Evolutionary conservation across 2,329 filamentous ascomycete species (phyloP), one percentile per base, ranked within the genome.

Genomic region (Trichoderma koningiopsis): DNA sequence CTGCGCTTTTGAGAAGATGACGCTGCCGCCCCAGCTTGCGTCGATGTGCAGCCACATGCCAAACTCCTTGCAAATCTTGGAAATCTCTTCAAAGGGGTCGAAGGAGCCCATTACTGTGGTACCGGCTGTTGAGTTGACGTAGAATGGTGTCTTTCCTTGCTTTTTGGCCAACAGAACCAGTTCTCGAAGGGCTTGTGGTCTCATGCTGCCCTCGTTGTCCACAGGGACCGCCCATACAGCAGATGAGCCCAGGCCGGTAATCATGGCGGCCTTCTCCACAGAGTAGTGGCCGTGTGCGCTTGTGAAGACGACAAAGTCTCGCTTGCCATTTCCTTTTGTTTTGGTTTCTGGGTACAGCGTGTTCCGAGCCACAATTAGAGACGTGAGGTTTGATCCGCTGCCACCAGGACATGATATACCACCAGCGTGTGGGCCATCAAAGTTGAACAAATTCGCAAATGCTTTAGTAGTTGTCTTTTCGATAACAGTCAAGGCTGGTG

Each of bases 91-190:
- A 74, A 97, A 90, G 0, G 92, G 92, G 76, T 97, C 95, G 77
- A 91, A 99, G 0, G 92, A 93, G 19, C 96, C 96, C 72, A 95
- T 84, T 2, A 98, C 95, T 0, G 96, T 99, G 1, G 95, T 97
- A 22, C 96, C 96, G 0, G 96, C 95, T 0, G 96, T 98, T 6
- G 94, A 92, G 77, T 97, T 98, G 77, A 98, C 92, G 80, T 97
- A 97, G 71, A 99, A 91, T 0, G 96, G 95, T 0, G 92, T 96
- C 76, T 90, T 88, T 40, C 92, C 93, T 61, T 89, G 84, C 0
- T 77, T 74, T 74, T 89, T 89, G 29, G 92, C 89, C 66, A 85
- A 83, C 5, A 82, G 62, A 35, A 97, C 83, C 52, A 89, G 82
- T 1, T 83, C 82, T 29, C 91, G 87, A 11, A 99, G 84, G 19